Percentiles rank a stretch among this genome's conserved stretches.
Conservation (phyloP, 352 stramenopile species). For the Phytophthora pini region DNA sequence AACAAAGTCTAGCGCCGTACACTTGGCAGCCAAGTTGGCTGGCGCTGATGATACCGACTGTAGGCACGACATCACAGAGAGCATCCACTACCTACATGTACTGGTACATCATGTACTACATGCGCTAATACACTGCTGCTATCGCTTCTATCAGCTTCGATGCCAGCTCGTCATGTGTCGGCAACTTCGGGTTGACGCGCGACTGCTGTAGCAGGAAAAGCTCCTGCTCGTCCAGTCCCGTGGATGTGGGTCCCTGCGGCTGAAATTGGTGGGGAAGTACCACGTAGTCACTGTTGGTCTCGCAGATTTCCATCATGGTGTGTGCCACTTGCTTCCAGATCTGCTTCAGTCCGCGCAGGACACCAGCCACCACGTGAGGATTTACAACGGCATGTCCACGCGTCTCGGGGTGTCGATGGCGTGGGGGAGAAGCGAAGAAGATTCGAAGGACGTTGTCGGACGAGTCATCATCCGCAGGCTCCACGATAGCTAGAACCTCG, state of each 20-base stretch:
- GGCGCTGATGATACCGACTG: too few species aligned
- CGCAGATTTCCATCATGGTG: constrained; percentile 50
- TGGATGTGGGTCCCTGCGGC: constrained; percentile 3
- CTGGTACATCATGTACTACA: too few species aligned
- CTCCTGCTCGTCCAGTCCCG: constrained; percentile 30
- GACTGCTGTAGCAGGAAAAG: constrained; percentile 41
- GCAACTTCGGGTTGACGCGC: constrained; percentile 51
- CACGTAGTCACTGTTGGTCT: constrained; percentile 28
- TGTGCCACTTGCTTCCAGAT: constrained; percentile 64
- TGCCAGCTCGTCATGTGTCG: constrained; percentile 66
- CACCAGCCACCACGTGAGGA: constrained; percentile 50
- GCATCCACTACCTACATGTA: too few species aligned
- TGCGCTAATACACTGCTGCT: constrained; percentile 38
- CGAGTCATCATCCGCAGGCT: constrained; percentile 38
- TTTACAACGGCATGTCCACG: constrained; percentile 40
- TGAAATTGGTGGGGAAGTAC: constrained; percentile 27
- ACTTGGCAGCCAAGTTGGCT: too few species aligned
- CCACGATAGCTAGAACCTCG: constrained; percentile 50
- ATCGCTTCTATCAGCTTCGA: constrained; percentile 62
- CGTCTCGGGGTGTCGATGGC: constrained; percentile 26
- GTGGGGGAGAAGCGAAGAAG: constrained; percentile 44
- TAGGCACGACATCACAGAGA: not conserved
- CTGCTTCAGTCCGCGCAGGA: constrained; percentile 52
- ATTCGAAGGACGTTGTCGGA: constrained; percentile 48
- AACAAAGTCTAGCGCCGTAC: not conserved